Percentiles rank a stretch among this genome's conserved stretches.
Evolutionary conservation across 345 rosid genomes (phyloP).

Genomic region (Arabis hirsuta): DNA sequence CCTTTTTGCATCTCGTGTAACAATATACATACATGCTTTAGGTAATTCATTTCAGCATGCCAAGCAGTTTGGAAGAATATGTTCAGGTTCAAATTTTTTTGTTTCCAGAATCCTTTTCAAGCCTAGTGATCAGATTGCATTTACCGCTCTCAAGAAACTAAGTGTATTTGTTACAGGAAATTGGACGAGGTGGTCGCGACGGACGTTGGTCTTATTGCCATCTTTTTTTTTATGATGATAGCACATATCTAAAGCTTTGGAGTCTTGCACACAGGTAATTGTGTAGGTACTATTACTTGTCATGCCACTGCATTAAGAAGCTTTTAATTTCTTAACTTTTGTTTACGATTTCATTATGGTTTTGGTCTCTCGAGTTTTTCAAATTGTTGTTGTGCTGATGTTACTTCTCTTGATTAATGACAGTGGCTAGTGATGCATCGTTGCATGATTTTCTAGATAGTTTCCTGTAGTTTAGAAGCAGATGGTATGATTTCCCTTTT

Average conservation of each 20-base stretch:
- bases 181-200: constrained; percentile 96
- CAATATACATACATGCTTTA: constrained; percentile 44
- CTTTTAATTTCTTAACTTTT: constrained; percentile 15
- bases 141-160: constrained; percentile 35
- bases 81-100: constrained; percentile 70
- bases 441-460: too few species aligned
- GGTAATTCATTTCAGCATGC: constrained; percentile 93
- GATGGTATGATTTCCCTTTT: too few species aligned
- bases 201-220: constrained; percentile 86
- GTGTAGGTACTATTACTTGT: constrained; percentile 25
- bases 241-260: constrained; percentile 81
- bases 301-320: constrained; percentile 15
- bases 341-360: too few species aligned
- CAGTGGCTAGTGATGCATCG: too few species aligned
- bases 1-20: constrained; percentile 13
- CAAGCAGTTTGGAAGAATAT: constrained; percentile 98
- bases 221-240: constrained; percentile 79
- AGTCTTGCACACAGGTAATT: constrained; percentile 86
- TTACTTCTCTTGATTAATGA: too few species aligned
- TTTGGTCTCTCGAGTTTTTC: too few species aligned
- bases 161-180: constrained; percentile 58
- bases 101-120: constrained; percentile 6
- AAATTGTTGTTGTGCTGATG: too few species aligned
- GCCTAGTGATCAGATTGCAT: constrained; percentile 27
- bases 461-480: too few species aligned